Evolutionary conservation across 441 rosid genomes (phyloP).

Genomic region (Corymbia calophylla): DNA sequence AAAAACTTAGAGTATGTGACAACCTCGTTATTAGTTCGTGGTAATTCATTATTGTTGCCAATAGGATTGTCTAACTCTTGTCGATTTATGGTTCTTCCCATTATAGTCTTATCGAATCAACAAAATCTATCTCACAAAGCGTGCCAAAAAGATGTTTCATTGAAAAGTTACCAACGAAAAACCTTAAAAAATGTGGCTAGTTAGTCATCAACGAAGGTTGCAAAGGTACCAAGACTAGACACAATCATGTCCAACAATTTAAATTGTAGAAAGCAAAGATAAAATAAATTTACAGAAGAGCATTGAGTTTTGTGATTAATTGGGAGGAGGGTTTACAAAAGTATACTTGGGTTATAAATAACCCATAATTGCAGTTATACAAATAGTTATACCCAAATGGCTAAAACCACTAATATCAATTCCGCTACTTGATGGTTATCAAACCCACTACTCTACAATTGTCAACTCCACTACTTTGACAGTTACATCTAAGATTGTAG

Average conservation of each 20-base stretch:
- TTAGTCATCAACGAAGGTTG: neutral
- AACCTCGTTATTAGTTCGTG: neutral
- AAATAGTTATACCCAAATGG: neutral
- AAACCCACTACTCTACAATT: neutral
- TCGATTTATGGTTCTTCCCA: neutral
- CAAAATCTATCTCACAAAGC: neutral
- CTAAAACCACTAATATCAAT: neutral
- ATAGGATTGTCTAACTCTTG: neutral
- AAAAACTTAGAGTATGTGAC: neutral
- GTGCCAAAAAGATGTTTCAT: neutral
- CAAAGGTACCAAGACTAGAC: neutral
- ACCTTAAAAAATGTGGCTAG: neutral
- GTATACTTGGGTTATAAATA: accelerated
- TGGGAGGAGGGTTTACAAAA: neutral
- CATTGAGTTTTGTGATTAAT: neutral
- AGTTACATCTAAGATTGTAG: no score
- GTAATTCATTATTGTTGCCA: neutral
- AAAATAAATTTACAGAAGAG: neutral
- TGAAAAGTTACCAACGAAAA: accelerated
- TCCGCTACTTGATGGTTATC: neutral
- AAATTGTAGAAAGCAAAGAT: neutral
- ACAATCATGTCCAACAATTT: neutral
- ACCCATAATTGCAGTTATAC: neutral
- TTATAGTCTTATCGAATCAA: neutral
- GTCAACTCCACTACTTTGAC: neutral